Evolutionary conservation across 2,329 filamentous ascomycete genomes (phyloP).

Genomic region (Apiospora arundinis): DNA sequence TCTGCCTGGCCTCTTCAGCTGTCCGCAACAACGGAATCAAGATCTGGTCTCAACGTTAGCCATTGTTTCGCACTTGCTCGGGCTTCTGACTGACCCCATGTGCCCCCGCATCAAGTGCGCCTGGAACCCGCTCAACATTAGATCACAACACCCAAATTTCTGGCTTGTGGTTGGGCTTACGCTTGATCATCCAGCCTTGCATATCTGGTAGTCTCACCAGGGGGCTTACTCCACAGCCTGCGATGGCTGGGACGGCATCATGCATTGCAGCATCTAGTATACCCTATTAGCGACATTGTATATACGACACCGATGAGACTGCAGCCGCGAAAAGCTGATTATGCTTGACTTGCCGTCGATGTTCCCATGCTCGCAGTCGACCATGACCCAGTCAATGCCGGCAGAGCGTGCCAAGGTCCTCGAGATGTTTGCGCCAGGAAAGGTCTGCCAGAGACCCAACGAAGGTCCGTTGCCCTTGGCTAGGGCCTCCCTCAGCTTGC

Average conservation of each 20-base stretch:
- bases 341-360: slow-evolving; percentile 50
- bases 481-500: slow-evolving; percentile 56
- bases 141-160: not conserved
- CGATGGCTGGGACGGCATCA: slow-evolving; percentile 62
- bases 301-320: not conserved
- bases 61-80: not conserved
- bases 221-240: slow-evolving; percentile 59
- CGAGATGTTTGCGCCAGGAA: slow-evolving; percentile 66
- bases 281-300: slow-evolving; percentile 21
- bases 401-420: slow-evolving; percentile 63
- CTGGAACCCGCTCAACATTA: slow-evolving; percentile 36
- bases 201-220: slow-evolving; percentile 64
- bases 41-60: slow-evolving; percentile 39
- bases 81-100: slow-evolving; percentile 53
- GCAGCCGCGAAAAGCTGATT: not conserved
- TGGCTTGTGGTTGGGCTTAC: slow-evolving; percentile 43
- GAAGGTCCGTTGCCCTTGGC: slow-evolving; percentile 51
- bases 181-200: slow-evolving; percentile 62
- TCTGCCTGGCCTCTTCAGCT: slow-evolving; percentile 55
- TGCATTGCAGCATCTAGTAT: slow-evolving; percentile 60
- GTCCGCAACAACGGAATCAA: slow-evolving; percentile 62
- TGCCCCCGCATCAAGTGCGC: slow-evolving; percentile 63
- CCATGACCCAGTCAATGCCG: slow-evolving; percentile 71
- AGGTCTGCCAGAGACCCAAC: slow-evolving; percentile 68
- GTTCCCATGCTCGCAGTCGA: slow-evolving; percentile 64